phyloP scores from a whole-genome alignment of 2,329 filamentous ascomycete genomes.

The Rugonectria rugulosa region DNA sequence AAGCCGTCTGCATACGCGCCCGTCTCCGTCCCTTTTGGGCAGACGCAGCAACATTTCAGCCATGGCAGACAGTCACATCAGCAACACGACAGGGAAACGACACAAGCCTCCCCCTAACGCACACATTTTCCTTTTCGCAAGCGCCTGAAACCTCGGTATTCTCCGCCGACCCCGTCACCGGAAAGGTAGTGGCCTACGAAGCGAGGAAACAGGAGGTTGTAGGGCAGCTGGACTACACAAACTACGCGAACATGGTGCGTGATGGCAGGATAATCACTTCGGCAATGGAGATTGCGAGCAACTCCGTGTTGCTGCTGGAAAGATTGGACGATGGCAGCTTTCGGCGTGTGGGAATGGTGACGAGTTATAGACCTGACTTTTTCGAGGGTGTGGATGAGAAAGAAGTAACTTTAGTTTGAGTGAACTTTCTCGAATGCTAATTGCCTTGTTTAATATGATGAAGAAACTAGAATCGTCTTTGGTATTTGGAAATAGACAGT shows the following conservation, averaged over 20 bases:
- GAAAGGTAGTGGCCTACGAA: slow-evolving; percentile 6
- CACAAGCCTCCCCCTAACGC: not conserved
- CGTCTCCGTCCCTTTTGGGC: slow-evolving; percentile 6
- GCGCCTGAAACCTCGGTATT: not conserved
- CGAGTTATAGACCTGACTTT: slow-evolving; percentile 4
- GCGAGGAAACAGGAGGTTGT: slow-evolving; percentile 7
- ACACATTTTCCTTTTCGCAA: not conserved
- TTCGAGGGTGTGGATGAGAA: not conserved
- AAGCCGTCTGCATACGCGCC: not conserved
- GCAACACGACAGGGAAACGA: not conserved
- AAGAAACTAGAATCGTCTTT: not conserved
- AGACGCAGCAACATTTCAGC: not conserved
- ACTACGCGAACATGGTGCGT: not conserved
- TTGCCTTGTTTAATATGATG: not conserved
- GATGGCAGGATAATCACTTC: not conserved
- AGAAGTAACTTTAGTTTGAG: not conserved
- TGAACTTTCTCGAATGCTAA: not conserved
- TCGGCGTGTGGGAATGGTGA: slow-evolving; percentile 1
- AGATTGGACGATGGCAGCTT: not conserved
- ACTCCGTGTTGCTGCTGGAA: not conserved
- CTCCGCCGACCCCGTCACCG: not conserved
- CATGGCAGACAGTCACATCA: not conserved
- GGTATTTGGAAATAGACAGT: too few species aligned
- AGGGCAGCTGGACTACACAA: slow-evolving; percentile 5
- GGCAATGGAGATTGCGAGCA: not conserved